Evolutionary conservation across 1,284 basidiomycete genomes (phyloP).

Genomic region (Tausonia pullulans): DNA sequence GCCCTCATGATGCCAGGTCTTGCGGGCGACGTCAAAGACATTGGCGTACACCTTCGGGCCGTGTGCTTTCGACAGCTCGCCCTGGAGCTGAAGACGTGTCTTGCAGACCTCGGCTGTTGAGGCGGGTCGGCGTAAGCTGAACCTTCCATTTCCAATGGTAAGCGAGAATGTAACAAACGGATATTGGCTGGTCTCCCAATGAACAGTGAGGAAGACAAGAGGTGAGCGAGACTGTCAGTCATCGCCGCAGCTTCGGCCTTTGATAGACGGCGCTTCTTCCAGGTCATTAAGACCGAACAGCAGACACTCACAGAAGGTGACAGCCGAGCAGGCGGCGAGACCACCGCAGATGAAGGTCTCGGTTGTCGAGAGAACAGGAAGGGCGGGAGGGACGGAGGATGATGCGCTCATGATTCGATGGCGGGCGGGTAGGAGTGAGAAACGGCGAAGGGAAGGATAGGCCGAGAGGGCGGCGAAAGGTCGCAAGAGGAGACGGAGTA

Average conservation of each 20-base stretch:
- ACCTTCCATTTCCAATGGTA: constrained; percentile 24
- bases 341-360: constrained; percentile 81
- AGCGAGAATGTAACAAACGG: neutral
- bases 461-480: too few species aligned
- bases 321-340: constrained; percentile 75
- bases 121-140: constrained; percentile 24
- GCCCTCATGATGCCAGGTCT: constrained; percentile 87
- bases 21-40: constrained; percentile 71
- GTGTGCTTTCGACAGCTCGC: constrained; percentile 60
- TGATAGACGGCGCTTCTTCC: too few species aligned
- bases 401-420: neutral
- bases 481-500: too few species aligned
- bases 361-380: constrained; percentile 42
- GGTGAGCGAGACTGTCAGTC: neutral
- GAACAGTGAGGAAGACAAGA: neutral
- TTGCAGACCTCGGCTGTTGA: constrained; percentile 67
- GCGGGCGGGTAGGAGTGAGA: too few species aligned
- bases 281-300: too few species aligned
- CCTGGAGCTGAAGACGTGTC: constrained; percentile 86
- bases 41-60: constrained; percentile 73
- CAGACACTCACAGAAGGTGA: constrained; percentile 39
- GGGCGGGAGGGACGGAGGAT: neutral
- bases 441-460: too few species aligned
- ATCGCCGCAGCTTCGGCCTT: too few species aligned
- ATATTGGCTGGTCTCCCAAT: too few species aligned